These are phyloP conservation scores for Camellia granthamiana DNA, from an alignment of 148 eudicot species.

Conservation along the genomic window DNA sequence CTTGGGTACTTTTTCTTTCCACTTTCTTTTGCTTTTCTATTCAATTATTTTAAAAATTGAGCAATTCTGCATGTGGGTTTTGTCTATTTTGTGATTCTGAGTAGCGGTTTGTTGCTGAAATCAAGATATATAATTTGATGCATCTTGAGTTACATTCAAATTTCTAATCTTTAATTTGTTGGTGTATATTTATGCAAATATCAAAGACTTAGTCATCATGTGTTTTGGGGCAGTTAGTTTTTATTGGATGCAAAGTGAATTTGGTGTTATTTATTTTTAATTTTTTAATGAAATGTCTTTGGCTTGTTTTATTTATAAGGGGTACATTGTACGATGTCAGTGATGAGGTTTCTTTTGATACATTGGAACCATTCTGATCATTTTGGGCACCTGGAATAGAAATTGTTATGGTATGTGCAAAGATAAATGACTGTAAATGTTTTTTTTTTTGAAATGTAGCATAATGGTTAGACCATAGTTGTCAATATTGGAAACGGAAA, in stretches of 20 bases:
- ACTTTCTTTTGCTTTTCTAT: background rate
- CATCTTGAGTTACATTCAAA: background rate
- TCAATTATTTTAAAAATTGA: background rate
- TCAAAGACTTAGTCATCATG: no score
- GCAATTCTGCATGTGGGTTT: constrained; percentile 10
- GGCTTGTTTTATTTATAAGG: background rate
- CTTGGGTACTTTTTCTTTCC: constrained; percentile 34
- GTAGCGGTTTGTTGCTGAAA: background rate
- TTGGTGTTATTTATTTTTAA: background rate
- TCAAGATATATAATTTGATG: background rate
- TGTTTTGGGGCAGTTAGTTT: no score
- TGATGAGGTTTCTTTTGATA: no score
- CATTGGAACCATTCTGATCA: no score
- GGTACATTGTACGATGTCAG: no score
- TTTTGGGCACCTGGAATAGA: no score
- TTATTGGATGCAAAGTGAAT: background rate
- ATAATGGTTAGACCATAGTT: no score
- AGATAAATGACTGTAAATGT: no score
- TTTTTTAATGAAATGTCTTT: background rate
- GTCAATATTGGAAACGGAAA: no score
- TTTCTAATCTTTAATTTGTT: background rate
- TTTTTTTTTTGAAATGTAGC: no score
- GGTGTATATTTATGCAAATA: no score
- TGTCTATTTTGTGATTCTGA: background rate
- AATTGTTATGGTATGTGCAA: no score